Base-by-base conservation (phyloP, 208 protist species). In the Leishmania aethiopica region DNA sequence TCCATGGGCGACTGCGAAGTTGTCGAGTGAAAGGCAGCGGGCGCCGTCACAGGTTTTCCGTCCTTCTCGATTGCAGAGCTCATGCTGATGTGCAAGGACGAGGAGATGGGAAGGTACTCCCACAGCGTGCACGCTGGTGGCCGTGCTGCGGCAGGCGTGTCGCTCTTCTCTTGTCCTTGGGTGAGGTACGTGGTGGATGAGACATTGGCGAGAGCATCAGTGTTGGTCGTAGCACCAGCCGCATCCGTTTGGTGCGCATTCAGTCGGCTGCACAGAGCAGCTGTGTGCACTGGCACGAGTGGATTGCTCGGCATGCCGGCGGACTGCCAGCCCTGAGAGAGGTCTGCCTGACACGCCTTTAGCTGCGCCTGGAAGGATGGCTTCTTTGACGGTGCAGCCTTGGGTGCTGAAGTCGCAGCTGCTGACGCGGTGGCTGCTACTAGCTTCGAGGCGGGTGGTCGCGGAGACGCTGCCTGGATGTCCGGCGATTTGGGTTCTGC, bases 51-150 rank as follows among this genome's bases (percentile, higher is more conserved):
- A 37, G 13, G 28, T 25, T 37, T 32, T 25, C 47, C 47, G 13
- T 40, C 47, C 25, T 28, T 57, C 28, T 25, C 71, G 10, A 40
- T 35, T 59, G 10, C n/a, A 47, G 47, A 19, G 47, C 47, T 57
- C 45, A 40, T 25, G 71, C 28, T 45, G 35, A 59, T n/a, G 75
- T 49, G 75, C 37, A 66, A 17, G 11, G 70, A 59, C 10, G 37
- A 40, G 75, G 69, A 42, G 5, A 80, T 72, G 19, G 77, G 51
- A 0, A 60, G 0, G 60, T 57, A 78, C 71, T 81, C 82, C 82
- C 82, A 80, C 45, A 85, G 76, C 2, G 82, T 81, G 77, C 77
- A 85, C 32, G 37, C 53, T 15, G 45, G 22, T 42, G 28, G 25
- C 32, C 0, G 13, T 37, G 25, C 11, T 35, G 35, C 32, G 57